phyloP scores from a whole-genome alignment of 768 basidiomycete species.

The Termitomyces sp. region DNA sequence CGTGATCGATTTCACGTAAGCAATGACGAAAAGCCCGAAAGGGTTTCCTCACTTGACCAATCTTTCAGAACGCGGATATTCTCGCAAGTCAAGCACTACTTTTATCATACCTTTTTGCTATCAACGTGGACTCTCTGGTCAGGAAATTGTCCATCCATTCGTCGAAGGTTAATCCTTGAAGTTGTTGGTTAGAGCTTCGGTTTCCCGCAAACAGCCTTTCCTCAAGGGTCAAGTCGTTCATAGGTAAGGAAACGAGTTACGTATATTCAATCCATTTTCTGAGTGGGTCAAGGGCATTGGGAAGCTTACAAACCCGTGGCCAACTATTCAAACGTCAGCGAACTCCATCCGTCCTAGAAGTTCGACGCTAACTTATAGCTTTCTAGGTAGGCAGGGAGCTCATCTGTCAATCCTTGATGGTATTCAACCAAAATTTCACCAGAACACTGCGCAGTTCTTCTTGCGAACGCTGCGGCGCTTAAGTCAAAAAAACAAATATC shows the following conservation, averaged over 20 bases:
- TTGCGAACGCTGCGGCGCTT: neutral
- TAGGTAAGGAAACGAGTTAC: neutral
- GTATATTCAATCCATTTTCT: neutral
- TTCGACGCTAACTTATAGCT: neutral
- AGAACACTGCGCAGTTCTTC: neutral
- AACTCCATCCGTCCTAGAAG: neutral
- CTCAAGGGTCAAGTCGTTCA: neutral
- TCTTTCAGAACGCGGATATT: neutral
- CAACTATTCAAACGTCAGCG: neutral
- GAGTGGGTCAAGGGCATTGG: neutral
- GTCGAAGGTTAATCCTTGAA: neutral
- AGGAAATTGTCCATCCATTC: neutral
- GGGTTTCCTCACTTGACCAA: neutral
- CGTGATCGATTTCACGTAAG: slow-evolving; percentile 13
- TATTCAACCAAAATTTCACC: neutral
- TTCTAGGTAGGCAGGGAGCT: neutral
- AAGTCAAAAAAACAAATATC: slow-evolving; percentile 11
- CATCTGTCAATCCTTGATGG: neutral
- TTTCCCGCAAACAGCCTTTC: neutral
- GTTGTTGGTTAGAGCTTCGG: neutral
- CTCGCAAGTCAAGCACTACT: neutral
- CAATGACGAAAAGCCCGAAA: slow-evolving; percentile 12
- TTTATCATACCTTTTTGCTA: neutral
- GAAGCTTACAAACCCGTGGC: neutral
- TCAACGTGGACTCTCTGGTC: neutral